phyloP scores from a whole-genome alignment of 768 basidiomycete species.

The Tulasnella sp. region DNA sequence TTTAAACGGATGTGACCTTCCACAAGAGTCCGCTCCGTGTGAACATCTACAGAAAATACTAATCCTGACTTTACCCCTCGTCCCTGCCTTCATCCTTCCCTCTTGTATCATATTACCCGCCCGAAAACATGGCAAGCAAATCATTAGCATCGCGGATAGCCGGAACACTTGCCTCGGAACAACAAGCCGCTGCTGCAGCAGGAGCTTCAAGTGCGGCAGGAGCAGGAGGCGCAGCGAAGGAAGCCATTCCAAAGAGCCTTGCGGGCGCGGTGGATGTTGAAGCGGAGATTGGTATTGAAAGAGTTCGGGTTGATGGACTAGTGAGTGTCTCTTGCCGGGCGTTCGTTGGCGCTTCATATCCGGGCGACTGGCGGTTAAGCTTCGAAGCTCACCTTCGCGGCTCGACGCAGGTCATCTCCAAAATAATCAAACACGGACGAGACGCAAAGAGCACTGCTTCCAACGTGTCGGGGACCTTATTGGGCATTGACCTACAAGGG shows the following conservation, averaged over 20 bases:
- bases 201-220: conserved; percentile 56
- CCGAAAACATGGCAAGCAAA: background rate
- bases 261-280: conserved; percentile 91
- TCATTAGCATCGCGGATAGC: conserved; percentile 19
- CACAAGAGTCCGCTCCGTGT: background rate
- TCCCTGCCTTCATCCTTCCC: background rate
- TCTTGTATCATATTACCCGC: background rate
- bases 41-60: conserved; percentile 8
- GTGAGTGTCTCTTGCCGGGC: conserved; percentile 45
- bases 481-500: conserved; percentile 91
- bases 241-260: conserved; percentile 89
- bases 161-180: conserved; percentile 8
- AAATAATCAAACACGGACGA: conserved; percentile 88
- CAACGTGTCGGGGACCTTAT: conserved; percentile 73
- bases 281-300: conserved; percentile 74
- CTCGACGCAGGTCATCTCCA: conserved; percentile 69
- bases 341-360: background rate
- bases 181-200: conserved; percentile 72
- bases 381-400: conserved; percentile 15
- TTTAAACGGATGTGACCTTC: background rate
- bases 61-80: conserved; percentile 7
- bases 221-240: conserved; percentile 57
- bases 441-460: conserved; percentile 60
- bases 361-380: background rate
- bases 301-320: conserved; percentile 81